Evolutionary conservation across 768 basidiomycete species (phyloP).

Genomic region (Royoungia palumana): DNA sequence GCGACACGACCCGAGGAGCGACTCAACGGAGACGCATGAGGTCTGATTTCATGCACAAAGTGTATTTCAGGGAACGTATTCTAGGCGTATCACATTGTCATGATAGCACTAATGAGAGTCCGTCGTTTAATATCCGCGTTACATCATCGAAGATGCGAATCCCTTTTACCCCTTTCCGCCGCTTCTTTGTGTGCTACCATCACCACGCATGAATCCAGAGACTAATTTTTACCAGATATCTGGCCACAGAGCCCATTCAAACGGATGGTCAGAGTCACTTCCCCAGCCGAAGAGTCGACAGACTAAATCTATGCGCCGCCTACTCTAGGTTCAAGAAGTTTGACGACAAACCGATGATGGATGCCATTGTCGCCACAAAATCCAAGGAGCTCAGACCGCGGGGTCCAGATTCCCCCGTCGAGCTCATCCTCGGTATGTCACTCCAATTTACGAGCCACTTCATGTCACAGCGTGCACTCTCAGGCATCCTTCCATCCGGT

Average conservation of each 20-base stretch:
- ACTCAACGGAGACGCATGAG: slow-evolving; percentile 6
- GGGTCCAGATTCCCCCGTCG: slow-evolving; percentile 30
- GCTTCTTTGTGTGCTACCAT: not conserved
- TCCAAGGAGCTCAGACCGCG: slow-evolving; percentile 32
- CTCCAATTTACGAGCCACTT: not conserved
- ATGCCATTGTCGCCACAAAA: slow-evolving; percentile 23
- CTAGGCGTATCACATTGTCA: no score
- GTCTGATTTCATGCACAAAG: no score
- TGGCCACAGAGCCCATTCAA: slow-evolving; percentile 28
- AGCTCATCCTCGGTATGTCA: slow-evolving; percentile 42
- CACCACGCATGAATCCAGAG: slow-evolving; percentile 9
- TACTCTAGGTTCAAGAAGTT: slow-evolving; percentile 25
- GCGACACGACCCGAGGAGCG: not conserved
- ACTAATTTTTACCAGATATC: slow-evolving; percentile 28
- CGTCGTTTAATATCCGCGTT: slow-evolving; percentile 1
- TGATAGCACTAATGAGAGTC: not conserved
- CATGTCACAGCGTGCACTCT: not conserved
- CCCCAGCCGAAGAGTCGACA: not conserved
- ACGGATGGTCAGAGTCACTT: slow-evolving; percentile 17
- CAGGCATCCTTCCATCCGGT: slow-evolving; percentile 44
- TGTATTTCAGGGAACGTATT: not conserved
- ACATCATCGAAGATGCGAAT: not conserved
- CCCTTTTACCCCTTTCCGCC: not conserved
- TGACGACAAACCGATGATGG: slow-evolving; percentile 36
- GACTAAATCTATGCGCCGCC: not conserved